Evolutionary conservation across 192 early-diverging fungal genomes (phyloP).

Genomic region (Coemansia sp.): DNA sequence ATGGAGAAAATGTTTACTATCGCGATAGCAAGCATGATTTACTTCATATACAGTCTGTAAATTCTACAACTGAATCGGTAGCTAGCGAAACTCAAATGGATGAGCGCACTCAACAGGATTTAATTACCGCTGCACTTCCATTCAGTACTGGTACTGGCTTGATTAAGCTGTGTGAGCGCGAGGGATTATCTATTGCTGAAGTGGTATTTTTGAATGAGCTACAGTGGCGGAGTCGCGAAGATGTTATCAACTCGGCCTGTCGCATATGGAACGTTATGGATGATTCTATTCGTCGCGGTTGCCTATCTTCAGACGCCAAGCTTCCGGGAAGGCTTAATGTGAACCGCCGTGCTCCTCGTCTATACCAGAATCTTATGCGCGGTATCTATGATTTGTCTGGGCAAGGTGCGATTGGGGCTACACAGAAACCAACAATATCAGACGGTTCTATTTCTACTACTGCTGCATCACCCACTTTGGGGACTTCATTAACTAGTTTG

Average conservation of each 20-base stretch:
- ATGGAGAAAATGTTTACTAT: slow-evolving; percentile 71
- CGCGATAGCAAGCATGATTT: slow-evolving; percentile 32
- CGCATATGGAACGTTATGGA: slow-evolving; percentile 94
- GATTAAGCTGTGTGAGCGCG: slow-evolving; percentile 75
- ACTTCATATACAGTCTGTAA: background rate
- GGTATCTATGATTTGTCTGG: slow-evolving; percentile 61
- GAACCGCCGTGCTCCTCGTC: slow-evolving; percentile 76
- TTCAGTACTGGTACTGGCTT: slow-evolving; percentile 79
- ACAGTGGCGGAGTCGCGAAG: slow-evolving; percentile 80
- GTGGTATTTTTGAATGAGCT: slow-evolving; percentile 94
- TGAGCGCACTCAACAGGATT: slow-evolving; percentile 64
- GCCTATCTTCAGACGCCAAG: slow-evolving; percentile 59
- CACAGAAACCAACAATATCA: slow-evolving; percentile 13
- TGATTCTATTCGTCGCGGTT: slow-evolving; percentile 74
- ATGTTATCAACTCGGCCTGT: slow-evolving; percentile 71
- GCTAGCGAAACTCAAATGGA: slow-evolving; percentile 49
- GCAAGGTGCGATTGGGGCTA: slow-evolving; percentile 22
- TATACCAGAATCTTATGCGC: slow-evolving; percentile 83
- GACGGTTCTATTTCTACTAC: slow-evolving; percentile 22
- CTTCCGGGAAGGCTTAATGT: slow-evolving; percentile 84
- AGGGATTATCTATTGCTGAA: slow-evolving; percentile 90
- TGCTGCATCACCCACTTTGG: slow-evolving; percentile 16
- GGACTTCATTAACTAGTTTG: slow-evolving; percentile 35
- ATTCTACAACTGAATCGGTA: background rate
- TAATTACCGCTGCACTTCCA: slow-evolving; percentile 77